Base-by-base conservation (phyloP, 169 alveolate genomes). In the Eimeria maxima region DNA sequence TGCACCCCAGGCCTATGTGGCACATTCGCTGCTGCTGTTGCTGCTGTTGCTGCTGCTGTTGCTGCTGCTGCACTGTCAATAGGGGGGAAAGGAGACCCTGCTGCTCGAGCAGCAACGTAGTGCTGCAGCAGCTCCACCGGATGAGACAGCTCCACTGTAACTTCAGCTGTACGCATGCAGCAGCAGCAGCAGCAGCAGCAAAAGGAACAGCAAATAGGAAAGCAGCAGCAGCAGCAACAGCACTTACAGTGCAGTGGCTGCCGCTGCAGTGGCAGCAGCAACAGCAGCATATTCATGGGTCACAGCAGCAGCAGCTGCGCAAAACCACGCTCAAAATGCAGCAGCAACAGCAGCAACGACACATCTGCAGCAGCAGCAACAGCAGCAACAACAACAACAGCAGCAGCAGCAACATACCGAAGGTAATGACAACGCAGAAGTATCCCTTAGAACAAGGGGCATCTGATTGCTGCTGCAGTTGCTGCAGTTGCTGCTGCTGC, bases 391-490 rank as follows among this genome's bases (percentile, higher is more conserved):
- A 38, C 50, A 24, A 16, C 38, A 24, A 44, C 69, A 24, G 90
- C 60, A 16, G 45, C 44, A 50, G 16, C 4, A 42, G 91, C 13
- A 50, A 24, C 91, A 4, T 29, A 83, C 91, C 73, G 14, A 57
- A 50, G 53, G 91, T 57, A 29, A 83, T 83, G 74, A 83, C 91
- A 47, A 83, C 91, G 53, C 91, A 83, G 74, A 83, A 83, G 50
- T 83, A 83, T 42, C 91, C 91, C 91, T 83, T 50, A 24, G 91
- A 83, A 67, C 91, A 83, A 3, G 74, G 50, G 47, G 91, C 74
- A 3, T 13, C 67, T n/a, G 81, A 16, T 45, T 71, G 81, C 44
- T 71, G 81, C 81, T 27, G 53, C 81, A 71, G 53, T 16, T 29
- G 81, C 47, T 71, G 53, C 81, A 29, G 81, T 18, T 71, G 81